These are phyloP conservation scores for Gnomoniopsis sp. DNA, from an alignment of 2,329 filamentous ascomycete genomes.

Conservation along the genomic window DNA sequence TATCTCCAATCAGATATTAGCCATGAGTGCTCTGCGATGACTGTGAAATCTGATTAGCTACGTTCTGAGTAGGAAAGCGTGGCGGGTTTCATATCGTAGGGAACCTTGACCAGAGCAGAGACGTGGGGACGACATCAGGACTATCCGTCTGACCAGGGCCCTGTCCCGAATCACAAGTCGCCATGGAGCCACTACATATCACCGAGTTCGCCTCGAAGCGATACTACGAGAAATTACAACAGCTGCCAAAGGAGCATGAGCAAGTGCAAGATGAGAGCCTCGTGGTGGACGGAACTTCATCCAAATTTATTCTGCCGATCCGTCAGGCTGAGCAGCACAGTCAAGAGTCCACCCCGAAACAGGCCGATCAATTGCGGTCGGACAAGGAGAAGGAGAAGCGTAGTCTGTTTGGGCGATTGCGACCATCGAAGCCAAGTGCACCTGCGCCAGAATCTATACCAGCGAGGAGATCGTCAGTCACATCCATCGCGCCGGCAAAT, in stretches of 20 bases:
- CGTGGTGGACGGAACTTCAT: conserved; percentile 25
- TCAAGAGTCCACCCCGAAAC: conserved; percentile 19
- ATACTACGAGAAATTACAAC: conserved; percentile 60
- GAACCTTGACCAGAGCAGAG: conserved; percentile 14
- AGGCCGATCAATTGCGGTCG: conserved; percentile 22
- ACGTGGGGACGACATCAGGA: conserved; percentile 12
- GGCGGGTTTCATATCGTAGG: conserved; percentile 13
- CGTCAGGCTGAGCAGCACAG: conserved; percentile 22
- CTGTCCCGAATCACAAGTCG: conserved; percentile 21
- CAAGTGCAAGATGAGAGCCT: conserved; percentile 29
- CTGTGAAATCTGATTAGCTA: conserved; percentile 22
- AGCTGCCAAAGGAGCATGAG: conserved; percentile 47
- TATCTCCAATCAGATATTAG: conserved; percentile 25
- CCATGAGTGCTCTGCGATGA: conserved; percentile 30
- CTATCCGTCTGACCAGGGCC: not conserved
- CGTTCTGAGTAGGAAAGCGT: conserved; percentile 12
- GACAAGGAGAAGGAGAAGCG: conserved; percentile 20
- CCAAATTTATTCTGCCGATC: conserved; percentile 28
- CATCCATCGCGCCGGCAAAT: conserved; percentile 8
- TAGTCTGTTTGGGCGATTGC: conserved; percentile 15
- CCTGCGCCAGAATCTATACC: conserved; percentile 7
- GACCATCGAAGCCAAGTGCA: conserved; percentile 8
- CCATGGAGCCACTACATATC: conserved; percentile 60
- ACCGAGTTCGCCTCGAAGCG: conserved; percentile 65
- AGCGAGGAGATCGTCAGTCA: conserved; percentile 13